Evolutionary conservation across 495 filamentous ascomycete genomes (phyloP).

Genomic region (Daldinia decipiens): DNA sequence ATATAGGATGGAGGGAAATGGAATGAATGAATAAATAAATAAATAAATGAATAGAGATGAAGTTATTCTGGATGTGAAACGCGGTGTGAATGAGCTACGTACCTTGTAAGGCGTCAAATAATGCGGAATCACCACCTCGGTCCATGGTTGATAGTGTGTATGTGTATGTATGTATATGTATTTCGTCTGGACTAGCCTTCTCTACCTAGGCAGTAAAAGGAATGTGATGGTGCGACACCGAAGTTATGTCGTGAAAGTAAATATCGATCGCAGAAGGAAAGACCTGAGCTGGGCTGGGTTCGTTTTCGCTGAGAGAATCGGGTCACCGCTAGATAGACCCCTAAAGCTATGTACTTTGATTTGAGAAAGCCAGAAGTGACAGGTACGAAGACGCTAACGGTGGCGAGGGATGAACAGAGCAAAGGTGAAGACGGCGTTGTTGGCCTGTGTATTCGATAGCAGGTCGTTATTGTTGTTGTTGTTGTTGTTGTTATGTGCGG

Average conservation of each 20-base stretch:
- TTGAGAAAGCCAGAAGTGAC: not conserved
- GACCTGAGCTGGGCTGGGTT: not conserved
- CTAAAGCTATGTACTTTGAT: not conserved
- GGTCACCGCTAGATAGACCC: constrained; percentile 3
- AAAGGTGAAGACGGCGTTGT: constrained; percentile 2
- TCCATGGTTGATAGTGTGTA: constrained; percentile 30
- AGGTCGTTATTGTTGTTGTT: not conserved
- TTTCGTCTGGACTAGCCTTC: not conserved
- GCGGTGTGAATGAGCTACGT: constrained; percentile 12
- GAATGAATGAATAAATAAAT: not conserved
- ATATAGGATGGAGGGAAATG: not conserved
- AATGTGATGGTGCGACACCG: not conserved
- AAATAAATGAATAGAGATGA: not conserved
- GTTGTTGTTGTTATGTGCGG: constrained; percentile 4
- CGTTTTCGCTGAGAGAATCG: constrained; percentile 2
- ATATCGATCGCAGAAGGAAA: constrained; percentile 1
- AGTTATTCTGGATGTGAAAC: not conserved
- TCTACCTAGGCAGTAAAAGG: not conserved
- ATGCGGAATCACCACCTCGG: constrained; percentile 33
- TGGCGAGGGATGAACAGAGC: constrained; percentile 2
- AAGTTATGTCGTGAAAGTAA: not conserved
- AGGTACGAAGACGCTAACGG: not conserved
- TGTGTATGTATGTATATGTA: not conserved
- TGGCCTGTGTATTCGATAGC: not conserved
- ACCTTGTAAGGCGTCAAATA: constrained; percentile 45